Conservation (phyloP, 768 basidiomycete genomes). For the Boletus barrowsii region DNA sequence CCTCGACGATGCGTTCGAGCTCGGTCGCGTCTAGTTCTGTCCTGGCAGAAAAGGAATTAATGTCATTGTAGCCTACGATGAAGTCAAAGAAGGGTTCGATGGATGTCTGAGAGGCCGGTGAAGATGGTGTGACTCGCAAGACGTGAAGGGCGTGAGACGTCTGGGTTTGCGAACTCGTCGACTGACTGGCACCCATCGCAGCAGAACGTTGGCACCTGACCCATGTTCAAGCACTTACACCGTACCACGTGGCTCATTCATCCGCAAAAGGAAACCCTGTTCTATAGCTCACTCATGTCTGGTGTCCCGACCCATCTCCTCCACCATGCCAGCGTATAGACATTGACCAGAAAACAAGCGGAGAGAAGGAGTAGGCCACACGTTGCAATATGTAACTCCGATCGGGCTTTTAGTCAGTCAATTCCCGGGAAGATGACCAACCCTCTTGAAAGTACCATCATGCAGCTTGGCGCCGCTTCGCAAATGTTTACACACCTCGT, state of each 20-base stretch:
- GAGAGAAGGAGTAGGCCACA: too few species aligned
- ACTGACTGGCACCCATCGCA: constrained; percentile 74
- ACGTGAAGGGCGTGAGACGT: constrained; percentile 70
- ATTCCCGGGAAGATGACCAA: too few species aligned
- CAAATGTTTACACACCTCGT: too few species aligned
- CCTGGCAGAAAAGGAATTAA: constrained; percentile 47
- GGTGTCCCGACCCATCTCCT: too few species aligned
- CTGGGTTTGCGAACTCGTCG: constrained; percentile 41
- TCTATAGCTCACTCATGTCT: too few species aligned
- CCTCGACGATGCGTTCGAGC: constrained; percentile 79
- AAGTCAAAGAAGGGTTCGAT: constrained; percentile 95
- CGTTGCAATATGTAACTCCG: too few species aligned
- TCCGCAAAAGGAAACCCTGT: constrained; percentile 11
- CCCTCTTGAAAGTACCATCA: too few species aligned
- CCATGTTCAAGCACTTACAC: not conserved
- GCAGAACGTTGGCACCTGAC: not conserved
- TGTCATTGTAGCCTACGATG: constrained; percentile 81
- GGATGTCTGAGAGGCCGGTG: constrained; percentile 85
- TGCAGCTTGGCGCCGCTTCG: too few species aligned
- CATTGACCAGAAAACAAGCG: too few species aligned
- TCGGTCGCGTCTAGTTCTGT: constrained; percentile 63
- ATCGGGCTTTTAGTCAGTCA: too few species aligned
- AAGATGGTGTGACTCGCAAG: constrained; percentile 82
- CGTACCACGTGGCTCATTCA: not conserved
- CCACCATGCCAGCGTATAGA: too few species aligned